phyloP scores from a whole-genome alignment of 1,284 basidiomycete genomes.

The Papiliotrema fonsecae region DNA sequence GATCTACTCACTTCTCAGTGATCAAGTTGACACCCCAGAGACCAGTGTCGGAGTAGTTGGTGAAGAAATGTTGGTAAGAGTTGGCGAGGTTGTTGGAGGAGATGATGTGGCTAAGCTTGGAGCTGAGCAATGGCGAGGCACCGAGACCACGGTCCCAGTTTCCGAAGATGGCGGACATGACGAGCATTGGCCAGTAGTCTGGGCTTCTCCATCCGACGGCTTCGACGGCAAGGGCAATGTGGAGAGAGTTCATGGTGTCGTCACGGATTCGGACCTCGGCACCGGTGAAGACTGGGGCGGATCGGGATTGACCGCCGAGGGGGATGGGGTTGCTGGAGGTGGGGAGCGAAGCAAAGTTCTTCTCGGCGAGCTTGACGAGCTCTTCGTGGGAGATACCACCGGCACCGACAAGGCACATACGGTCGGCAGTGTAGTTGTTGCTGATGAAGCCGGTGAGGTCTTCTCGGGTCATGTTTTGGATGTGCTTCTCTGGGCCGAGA shows the following conservation, averaged over 20 bases:
- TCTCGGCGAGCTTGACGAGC: constrained; percentile 90
- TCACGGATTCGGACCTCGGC: constrained; percentile 95
- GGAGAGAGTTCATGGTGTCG: constrained; percentile 80
- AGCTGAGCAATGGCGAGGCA: constrained; percentile 81
- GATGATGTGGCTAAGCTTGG: constrained; percentile 85
- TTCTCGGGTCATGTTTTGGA: constrained; percentile 88
- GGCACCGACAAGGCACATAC: constrained; percentile 96
- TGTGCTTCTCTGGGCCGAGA: constrained; percentile 93
- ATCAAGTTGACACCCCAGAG: constrained; percentile 99
- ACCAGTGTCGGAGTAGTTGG: constrained; percentile 98
- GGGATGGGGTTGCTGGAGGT: constrained; percentile 82
- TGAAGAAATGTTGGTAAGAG: constrained; percentile 99
- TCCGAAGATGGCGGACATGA: constrained; percentile 96
- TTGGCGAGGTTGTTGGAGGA: constrained; percentile 95
- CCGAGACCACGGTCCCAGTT: constrained; percentile 99
- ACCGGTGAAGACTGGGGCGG: constrained; percentile 79
- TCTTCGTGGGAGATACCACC: constrained; percentile 90
- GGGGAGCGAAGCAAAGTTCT: constrained; percentile 87
- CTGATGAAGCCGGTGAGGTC: constrained; percentile 91
- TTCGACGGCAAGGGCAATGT: constrained; percentile 96
- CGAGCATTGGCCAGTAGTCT: constrained; percentile 99
- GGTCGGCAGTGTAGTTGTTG: constrained; percentile 97
- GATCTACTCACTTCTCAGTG: constrained; percentile 66
- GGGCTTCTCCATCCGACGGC: constrained; percentile 97
- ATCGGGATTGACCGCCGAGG: constrained; percentile 68